Evolutionary conservation across 371 early-diverging fungal species (phyloP), one percentile per base, ranked within the genome.

Genomic region (Lichtheimia hyalospora): DNA sequence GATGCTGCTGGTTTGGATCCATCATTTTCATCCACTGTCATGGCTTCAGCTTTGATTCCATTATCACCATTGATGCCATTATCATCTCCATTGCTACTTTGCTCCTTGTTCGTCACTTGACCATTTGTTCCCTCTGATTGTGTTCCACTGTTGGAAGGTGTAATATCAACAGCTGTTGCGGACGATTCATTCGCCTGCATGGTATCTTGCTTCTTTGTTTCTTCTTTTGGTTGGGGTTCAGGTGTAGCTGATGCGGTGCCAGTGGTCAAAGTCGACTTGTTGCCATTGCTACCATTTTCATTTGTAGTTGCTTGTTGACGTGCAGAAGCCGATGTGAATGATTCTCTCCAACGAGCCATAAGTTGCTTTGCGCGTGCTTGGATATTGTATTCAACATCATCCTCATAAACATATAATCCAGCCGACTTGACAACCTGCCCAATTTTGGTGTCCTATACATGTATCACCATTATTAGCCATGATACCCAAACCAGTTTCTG

Each of bases 361-460:
- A 79, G 44, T 49, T 70, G 68, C 12, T 68, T 72, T 34, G 71
- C 73, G 18, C 80, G 80, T 16, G 71, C 71, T 49, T 67, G 70
- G 39, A 79, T 69, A 25, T 69, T 67, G 61, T 61, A 67, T 20
- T 72, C 67, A 14, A 53, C 52, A 15, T 77, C 77, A 51, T 70
- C 58, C 27, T 74, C 74, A 62, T 67, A 81, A 16, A 61, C 63
- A 55, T 77, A 75, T 14, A 58, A 54, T 39, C 67, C 70, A 15
- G 74, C 81, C 16, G 73, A 68, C 52, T 77, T 81, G 21, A 81
- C 72, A 8, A 81, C 81, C 53, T 75, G 73, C 56, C 76, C 78
- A 57, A 81, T 75, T 57, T 81, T 81, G 63, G 81, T 81, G 60
- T 77, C 78, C 81, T 73, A 43, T 46, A 54, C 23, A 5, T 5